Conservation (phyloP, 257 asterid genomes). For the Ligustrum vulgare region DNA sequence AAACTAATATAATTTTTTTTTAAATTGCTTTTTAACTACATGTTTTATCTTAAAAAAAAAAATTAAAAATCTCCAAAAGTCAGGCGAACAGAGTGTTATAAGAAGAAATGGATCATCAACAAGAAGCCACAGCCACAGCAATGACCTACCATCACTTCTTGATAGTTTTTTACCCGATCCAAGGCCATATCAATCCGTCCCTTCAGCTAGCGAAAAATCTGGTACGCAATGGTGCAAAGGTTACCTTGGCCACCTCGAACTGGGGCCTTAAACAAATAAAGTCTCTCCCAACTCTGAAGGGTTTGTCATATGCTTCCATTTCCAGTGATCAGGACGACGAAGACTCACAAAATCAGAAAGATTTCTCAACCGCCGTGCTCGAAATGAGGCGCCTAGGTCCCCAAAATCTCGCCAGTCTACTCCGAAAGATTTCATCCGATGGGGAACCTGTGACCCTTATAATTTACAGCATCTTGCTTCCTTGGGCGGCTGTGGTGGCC, state of each 20-base stretch:
- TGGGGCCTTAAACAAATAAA: constrained; percentile 25
- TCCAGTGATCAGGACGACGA: constrained; percentile 38
- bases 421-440: constrained; percentile 15
- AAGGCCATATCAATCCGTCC: constrained; percentile 61
- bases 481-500: constrained; percentile 56
- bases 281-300: constrained; percentile 24
- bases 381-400: constrained; percentile 25
- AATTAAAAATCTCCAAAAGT: too few species aligned
- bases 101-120: neutral
- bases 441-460: constrained; percentile 42
- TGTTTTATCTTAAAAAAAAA: too few species aligned
- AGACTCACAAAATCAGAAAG: neutral
- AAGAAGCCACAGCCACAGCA: neutral
- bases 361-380: constrained; percentile 7
- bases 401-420: constrained; percentile 13
- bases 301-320: constrained; percentile 36
- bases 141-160: constrained; percentile 30
- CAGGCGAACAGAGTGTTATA: too few species aligned
- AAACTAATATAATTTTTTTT: too few species aligned
- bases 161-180: constrained; percentile 38
- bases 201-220: constrained; percentile 58
- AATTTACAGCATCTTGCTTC: constrained; percentile 37
- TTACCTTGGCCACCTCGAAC: constrained; percentile 49
- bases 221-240: constrained; percentile 41
- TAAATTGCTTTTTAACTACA: too few species aligned